Evolutionary conservation across 441 rosid species (phyloP), one percentile per base, ranked within the genome.

Genomic region (Corymbia citriodora): DNA sequence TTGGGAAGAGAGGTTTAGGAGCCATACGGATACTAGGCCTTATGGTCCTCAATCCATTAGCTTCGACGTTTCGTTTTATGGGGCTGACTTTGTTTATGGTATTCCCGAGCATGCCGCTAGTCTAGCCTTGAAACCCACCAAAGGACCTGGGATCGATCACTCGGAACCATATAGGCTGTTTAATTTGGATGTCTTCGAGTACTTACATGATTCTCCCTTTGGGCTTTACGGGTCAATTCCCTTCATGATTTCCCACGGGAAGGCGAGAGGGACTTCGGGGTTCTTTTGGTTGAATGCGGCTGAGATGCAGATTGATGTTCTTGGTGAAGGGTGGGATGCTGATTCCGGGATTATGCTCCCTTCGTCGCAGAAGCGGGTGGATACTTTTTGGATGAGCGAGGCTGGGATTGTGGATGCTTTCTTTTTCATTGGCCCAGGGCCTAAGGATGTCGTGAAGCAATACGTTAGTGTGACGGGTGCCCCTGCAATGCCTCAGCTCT

Each of bases 271-370:
- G 90, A 96, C 94, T 89, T 95, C 96, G 0, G 99, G 99, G 4
- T 97, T 98, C 90, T 97, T 98, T 93, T 98, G 99, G 99, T 90
- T 98, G 91, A 98, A 98, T 92, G 99, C 99, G 49, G 99, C 99
- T 0, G 99, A 98, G 92, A 98, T 98, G 99, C 99, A 98, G 94
- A 97, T 98, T 94, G 99, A 98, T 94, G 99, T 98, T 31, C 90
- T 98, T 90, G 98, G 94, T 6, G 94, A 93, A 57, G 99, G 99
- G 25, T 97, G 99, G 99, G 96, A 97, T 93, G 97, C 97, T 6
- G 99, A 96, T 88, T 93, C 94, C 72, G 94, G 95, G 57, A 94
- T 97, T 92, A 89, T 94, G 48, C 90, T 95, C 92, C 97, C 96
- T 83, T 94, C 98, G 0, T 92, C 92, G 36, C 95, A 94, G 93